phyloP scores from a whole-genome alignment of 345 rosid species.

The Noccaea caerulescens region DNA sequence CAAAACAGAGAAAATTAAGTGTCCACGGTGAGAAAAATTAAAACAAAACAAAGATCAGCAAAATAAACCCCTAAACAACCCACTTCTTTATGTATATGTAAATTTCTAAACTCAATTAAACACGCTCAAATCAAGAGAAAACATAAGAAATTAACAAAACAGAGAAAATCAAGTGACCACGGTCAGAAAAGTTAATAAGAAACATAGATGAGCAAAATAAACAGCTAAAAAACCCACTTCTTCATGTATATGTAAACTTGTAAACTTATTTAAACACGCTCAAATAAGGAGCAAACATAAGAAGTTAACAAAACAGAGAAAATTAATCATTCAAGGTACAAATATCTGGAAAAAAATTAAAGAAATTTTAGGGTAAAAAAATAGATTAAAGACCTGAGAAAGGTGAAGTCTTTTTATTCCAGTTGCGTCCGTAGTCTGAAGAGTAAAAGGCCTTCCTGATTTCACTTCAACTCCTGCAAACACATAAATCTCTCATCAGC shows the following conservation, averaged over 20 bases:
- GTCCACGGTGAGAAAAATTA: neutral
- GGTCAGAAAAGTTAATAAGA: neutral
- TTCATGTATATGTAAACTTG: neutral
- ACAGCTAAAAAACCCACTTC: neutral
- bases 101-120: neutral
- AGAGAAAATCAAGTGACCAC: neutral
- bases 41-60: neutral
- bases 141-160: neutral
- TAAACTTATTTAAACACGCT: neutral
- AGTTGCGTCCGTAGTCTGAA: constrained; percentile 19
- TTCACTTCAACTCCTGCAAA: constrained; percentile 73
- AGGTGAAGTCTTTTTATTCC: constrained; percentile 62
- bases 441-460: constrained; percentile 62
- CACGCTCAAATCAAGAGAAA: neutral
- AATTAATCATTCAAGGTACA: neutral
- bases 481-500: constrained; percentile 6
- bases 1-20: neutral
- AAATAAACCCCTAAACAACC: neutral
- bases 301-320: neutral
- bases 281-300: neutral
- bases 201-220: neutral
- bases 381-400: constrained; percentile 53
- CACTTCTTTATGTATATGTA: neutral
- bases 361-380: neutral
- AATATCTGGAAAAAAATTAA: neutral